Evolutionary conservation across 768 basidiomycete species (phyloP), one percentile per base, ranked within the genome.

Genomic region (Rhodotorula paludigena): DNA sequence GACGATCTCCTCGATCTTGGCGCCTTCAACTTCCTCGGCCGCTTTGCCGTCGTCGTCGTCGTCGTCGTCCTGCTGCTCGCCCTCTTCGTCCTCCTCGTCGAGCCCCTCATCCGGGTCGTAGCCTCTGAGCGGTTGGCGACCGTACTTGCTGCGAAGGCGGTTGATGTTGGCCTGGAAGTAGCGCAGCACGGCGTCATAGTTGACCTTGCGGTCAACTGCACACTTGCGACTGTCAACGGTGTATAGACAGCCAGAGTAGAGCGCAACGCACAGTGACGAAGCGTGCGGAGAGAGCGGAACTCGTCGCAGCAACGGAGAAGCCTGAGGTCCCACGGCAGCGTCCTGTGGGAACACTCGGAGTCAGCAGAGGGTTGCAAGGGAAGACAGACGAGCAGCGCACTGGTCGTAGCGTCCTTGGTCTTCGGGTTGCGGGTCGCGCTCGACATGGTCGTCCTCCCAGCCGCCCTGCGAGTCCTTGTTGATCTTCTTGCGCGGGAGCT

Each of bases 401-500:
- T 32, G 44, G 33, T 56, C 53, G 36, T 66, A 60, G 4, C 58
- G 42, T 15, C 38, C 57, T 15, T 10, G 21, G 32, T 60, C 64
- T 45, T 47, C 30, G 5, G n/a, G 36, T 28, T 60, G 52, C 14
- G 32, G 30, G 36, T n/a, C 28, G 23, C 53, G 64, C 53, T 66
- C 64, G 53, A 38, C 53, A 7, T 32, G 28, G 16, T 39, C 35
- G 3, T 39, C 32, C 11, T n/a, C 52, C 53, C 59, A 59, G 16
- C 52, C 53, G 14, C 64, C 58, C 25, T 39, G 12, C 1, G 15
- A 30, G n/a, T 55, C 51, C 57, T 65, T 59, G n/a, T 5, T 35
- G 39, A 41, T 20, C 57, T 60, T 66, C 53, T 60, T 60, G 30
- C 52, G 52, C 51, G 60, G 60, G 25, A 61, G 52, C 51, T 44